Conservation (phyloP, 768 basidiomycete species). For the Termitomyces heimii region DNA sequence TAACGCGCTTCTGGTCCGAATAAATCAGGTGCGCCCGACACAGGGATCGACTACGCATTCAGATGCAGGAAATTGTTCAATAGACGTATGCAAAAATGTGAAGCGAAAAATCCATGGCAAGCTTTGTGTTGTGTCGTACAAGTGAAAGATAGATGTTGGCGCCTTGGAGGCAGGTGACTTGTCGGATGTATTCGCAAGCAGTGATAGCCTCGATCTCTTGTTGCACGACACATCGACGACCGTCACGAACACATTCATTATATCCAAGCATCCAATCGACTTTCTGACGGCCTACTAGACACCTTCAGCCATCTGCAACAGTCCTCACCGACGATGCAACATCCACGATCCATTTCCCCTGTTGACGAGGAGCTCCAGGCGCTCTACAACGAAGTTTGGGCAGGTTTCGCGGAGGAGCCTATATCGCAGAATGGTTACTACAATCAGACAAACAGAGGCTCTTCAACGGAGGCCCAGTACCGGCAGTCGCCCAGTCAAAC, state of each 20-base stretch:
- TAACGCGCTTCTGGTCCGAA: not conserved
- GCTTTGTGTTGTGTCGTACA: not conserved
- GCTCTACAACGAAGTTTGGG: slow-evolving; percentile 73
- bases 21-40: not conserved
- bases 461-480: slow-evolving; percentile 22
- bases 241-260: slow-evolving; percentile 1
- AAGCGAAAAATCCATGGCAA: not conserved
- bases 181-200: slow-evolving; percentile 10
- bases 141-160: not conserved
- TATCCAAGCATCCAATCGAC: not conserved
- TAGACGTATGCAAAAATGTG: not conserved
- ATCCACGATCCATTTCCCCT: slow-evolving; percentile 32
- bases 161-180: slow-evolving; percentile 10
- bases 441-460: slow-evolving; percentile 32
- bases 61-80: not conserved
- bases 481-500: slow-evolving; percentile 11
- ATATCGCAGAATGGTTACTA: slow-evolving; percentile 26
- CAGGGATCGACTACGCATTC: not conserved
- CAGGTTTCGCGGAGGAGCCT: slow-evolving; percentile 50
- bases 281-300: not conserved
- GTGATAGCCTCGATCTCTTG: slow-evolving; percentile 7
- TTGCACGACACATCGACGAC: slow-evolving; percentile 23
- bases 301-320: not conserved
- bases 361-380: slow-evolving; percentile 68
- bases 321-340: slow-evolving; percentile 44